A percentile compares a stretch with the other conserved stretches of the same genome.
Conservation (phyloP, 2,329 filamentous ascomycete species). For the Talaromyces islandicus region DNA sequence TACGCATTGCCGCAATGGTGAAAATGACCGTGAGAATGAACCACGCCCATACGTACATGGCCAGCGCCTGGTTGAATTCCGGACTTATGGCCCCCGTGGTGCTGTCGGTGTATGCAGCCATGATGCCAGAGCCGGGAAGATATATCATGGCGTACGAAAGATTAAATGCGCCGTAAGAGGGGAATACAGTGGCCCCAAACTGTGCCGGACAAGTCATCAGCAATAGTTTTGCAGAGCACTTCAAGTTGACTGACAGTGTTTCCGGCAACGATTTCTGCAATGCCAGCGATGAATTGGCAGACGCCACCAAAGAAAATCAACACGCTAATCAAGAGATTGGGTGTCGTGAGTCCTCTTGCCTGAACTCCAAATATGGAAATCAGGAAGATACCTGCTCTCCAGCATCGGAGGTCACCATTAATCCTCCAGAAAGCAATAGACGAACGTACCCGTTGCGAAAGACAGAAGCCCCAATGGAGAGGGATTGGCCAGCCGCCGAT, state of each 20-base stretch:
- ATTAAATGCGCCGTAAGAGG: constrained; percentile 36
- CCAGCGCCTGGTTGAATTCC: constrained; percentile 21
- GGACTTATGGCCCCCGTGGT: constrained; percentile 17
- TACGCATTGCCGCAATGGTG: constrained; percentile 18
- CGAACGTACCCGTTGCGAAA: constrained; percentile 27
- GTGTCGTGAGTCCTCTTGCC: constrained; percentile 18
- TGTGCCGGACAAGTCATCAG: background rate
- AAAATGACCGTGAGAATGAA: constrained; percentile 24
- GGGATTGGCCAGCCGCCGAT: constrained; percentile 23
- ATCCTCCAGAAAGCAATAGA: background rate
- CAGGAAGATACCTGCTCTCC: constrained; percentile 16
- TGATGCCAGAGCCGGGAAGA: constrained; percentile 31
- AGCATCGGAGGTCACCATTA: background rate
- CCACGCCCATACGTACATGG: constrained; percentile 23
- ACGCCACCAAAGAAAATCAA: constrained; percentile 34
- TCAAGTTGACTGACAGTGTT: constrained; percentile 14
- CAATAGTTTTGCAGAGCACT: background rate
- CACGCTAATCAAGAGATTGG: constrained; percentile 27
- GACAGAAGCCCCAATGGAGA: constrained; percentile 30
- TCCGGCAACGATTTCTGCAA: constrained; percentile 20
- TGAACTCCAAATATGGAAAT: constrained; percentile 18
- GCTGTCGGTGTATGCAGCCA: constrained; percentile 31
- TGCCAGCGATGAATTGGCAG: constrained; percentile 22
- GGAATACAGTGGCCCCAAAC: constrained; percentile 34
- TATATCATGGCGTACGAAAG: constrained; percentile 35